These are phyloP conservation scores for Setomelanomma holmii DNA, from an alignment of 2,329 filamentous ascomycete species.

Conservation along the genomic window DNA sequence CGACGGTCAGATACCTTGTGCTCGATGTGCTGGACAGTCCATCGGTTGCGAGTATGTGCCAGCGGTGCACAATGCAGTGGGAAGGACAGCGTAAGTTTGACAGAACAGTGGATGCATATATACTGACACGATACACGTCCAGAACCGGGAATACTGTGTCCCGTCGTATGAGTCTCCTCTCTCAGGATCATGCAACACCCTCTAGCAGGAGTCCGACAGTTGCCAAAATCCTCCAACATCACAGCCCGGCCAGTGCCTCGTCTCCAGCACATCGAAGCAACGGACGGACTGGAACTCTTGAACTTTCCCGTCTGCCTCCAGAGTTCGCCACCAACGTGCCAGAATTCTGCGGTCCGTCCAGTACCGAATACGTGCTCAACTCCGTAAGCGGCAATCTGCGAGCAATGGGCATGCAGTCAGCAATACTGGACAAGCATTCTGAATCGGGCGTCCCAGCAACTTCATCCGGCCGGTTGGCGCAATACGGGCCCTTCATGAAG, in stretches of 20 bases:
- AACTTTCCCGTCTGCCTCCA: not conserved
- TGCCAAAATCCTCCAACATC: not conserved
- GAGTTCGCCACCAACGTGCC: conserved; percentile 7
- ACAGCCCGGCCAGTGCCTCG: not conserved
- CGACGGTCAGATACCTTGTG: conserved; percentile 9
- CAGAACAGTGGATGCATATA: no score
- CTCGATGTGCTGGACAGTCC: conserved; percentile 9
- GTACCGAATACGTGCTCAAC: conserved; percentile 15
- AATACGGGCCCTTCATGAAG: conserved; percentile 17
- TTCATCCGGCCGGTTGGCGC: conserved; percentile 9
- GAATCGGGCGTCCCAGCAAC: conserved; percentile 5
- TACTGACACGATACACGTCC: no score
- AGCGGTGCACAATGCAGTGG: not conserved
- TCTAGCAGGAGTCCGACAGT: not conserved
- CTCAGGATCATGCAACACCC: no score
- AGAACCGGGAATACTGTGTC: no score
- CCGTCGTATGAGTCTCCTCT: no score
- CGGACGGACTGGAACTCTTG: not conserved
- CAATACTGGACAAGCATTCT: conserved; percentile 10
- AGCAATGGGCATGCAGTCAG: conserved; percentile 16
- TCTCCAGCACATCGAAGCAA: not conserved
- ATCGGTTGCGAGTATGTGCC: conserved; percentile 6
- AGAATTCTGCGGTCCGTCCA: conserved; percentile 14
- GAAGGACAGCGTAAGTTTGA: not conserved
- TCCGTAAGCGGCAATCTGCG: conserved; percentile 16